phyloP scores from a whole-genome alignment of 177 flowering plant genomes.

The Telopea speciosissima region DNA sequence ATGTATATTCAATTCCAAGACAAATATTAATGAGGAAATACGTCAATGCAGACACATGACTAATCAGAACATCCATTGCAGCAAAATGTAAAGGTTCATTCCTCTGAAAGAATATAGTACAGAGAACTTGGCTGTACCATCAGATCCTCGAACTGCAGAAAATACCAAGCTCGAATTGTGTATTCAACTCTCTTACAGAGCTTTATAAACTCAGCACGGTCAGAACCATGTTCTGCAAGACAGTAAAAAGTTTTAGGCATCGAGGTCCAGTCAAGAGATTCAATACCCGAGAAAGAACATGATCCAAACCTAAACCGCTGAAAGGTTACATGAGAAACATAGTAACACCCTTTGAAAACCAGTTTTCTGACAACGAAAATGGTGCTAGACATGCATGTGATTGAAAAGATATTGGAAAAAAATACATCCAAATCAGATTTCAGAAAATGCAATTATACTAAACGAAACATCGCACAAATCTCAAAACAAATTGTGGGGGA shows the following conservation, averaged over 20 bases:
- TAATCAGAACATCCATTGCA: background rate
- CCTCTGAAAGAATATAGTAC: background rate
- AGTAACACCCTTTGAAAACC: too few relatives aligned
- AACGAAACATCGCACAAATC: background rate
- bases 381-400: background rate
- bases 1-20: slow-evolving; percentile 3
- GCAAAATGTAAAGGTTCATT: slow-evolving; percentile 1
- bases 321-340: background rate
- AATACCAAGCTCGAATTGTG: slow-evolving; percentile 93
- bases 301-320: background rate
- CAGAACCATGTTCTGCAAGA: slow-evolving; percentile 55
- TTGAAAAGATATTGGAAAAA: background rate
- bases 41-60: background rate
- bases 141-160: slow-evolving; percentile 86
- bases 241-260: background rate
- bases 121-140: slow-evolving; percentile 44
- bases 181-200: slow-evolving; percentile 90
- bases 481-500: background rate
- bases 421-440: background rate
- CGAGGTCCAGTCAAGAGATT: background rate
- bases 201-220: slow-evolving; percentile 77
- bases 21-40: background rate
- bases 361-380: background rate
- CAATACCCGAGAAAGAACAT: background rate
- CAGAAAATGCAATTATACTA: background rate